A percentile compares a stretch with the other conserved stretches of the same genome.
Conservation (phyloP, 2,329 filamentous ascomycete genomes). For the Aspergillus oerlinghausenensis region DNA sequence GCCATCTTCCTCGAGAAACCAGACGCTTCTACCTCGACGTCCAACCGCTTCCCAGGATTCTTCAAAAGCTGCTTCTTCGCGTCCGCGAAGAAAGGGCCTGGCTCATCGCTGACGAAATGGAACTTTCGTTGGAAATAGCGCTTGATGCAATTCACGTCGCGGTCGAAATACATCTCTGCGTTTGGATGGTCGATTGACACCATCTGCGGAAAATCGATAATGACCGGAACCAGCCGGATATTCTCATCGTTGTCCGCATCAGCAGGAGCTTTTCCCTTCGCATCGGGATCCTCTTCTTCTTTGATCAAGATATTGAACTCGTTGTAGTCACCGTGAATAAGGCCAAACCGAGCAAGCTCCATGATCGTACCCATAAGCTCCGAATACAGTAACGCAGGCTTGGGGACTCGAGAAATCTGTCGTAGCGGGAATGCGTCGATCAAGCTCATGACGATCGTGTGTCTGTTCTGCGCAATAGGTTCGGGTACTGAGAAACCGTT, state of each 20-base stretch:
- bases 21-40: slow-evolving; percentile 84
- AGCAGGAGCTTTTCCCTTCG: slow-evolving; percentile 35
- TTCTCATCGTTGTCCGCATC: slow-evolving; percentile 26
- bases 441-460: slow-evolving; percentile 94
- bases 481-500: slow-evolving; percentile 88
- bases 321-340: slow-evolving; percentile 98
- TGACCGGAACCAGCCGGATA: slow-evolving; percentile 65
- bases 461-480: slow-evolving; percentile 81
- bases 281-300: slow-evolving; percentile 51
- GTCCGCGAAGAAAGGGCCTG: slow-evolving; percentile 80
- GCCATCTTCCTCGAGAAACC: slow-evolving; percentile 97
- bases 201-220: slow-evolving; percentile 99
- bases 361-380: slow-evolving; percentile 86
- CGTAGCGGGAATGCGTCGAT: slow-evolving; percentile 89
- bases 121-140: slow-evolving; percentile 88
- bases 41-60: slow-evolving; percentile 65
- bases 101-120: slow-evolving; percentile 74
- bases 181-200: slow-evolving; percentile 91
- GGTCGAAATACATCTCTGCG: slow-evolving; percentile 95
- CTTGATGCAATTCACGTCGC: slow-evolving; percentile 93
- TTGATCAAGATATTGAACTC: slow-evolving; percentile 98
- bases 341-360: slow-evolving; percentile 72
- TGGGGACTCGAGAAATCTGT: slow-evolving; percentile 77
- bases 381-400: slow-evolving; percentile 82
- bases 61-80: slow-evolving; percentile 66